These are phyloP conservation scores for Diplodia seriata DNA, from an alignment of 2,329 filamentous ascomycete species.

Conservation along the genomic window DNA sequence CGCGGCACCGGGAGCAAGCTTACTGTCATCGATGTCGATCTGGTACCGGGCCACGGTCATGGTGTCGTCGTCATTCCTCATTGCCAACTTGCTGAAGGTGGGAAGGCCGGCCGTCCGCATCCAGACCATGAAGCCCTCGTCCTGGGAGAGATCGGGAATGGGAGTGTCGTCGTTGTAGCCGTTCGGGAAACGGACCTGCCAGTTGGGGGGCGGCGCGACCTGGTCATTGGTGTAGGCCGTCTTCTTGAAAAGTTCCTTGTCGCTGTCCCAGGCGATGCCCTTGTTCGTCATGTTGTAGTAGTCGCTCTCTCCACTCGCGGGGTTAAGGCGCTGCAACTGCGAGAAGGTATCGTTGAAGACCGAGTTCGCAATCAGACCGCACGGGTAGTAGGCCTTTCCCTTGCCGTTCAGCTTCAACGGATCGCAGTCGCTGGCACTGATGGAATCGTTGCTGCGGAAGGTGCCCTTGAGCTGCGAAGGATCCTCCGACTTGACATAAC, in stretches of 20 bases:
- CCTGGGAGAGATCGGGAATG: constrained; percentile 74
- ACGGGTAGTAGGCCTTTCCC: constrained; percentile 86
- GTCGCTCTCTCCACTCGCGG: constrained; percentile 51
- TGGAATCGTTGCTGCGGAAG: constrained; percentile 64
- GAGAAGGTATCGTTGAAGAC: constrained; percentile 92
- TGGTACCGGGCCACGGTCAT: constrained; percentile 78
- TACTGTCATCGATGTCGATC: constrained; percentile 79
- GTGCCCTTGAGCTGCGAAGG: constrained; percentile 81
- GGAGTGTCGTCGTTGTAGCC: constrained; percentile 68
- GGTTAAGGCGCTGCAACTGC: constrained; percentile 67
- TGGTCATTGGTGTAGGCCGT: constrained; percentile 70
- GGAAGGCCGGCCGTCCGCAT: constrained; percentile 96
- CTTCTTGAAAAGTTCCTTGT: constrained; percentile 77
- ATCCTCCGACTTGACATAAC: constrained; percentile 91
- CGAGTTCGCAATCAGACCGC: constrained; percentile 95
- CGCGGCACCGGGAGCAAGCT: constrained; percentile 48
- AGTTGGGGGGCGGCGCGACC: constrained; percentile 86
- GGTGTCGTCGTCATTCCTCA: constrained; percentile 74
- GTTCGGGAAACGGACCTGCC: constrained; percentile 72
- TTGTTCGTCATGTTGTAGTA: constrained; percentile 76
- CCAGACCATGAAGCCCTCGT: constrained; percentile 95
- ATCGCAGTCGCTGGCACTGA: constrained; percentile 74
- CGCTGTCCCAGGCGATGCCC: constrained; percentile 86
- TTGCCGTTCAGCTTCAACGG: constrained; percentile 63
- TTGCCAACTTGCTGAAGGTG: constrained; percentile 90